Percentiles rank a stretch among this genome's conserved stretches.
These are phyloP conservation scores for Euphorbia celastroides DNA, from an alignment of 441 rosid genomes.

Conservation along the genomic window DNA sequence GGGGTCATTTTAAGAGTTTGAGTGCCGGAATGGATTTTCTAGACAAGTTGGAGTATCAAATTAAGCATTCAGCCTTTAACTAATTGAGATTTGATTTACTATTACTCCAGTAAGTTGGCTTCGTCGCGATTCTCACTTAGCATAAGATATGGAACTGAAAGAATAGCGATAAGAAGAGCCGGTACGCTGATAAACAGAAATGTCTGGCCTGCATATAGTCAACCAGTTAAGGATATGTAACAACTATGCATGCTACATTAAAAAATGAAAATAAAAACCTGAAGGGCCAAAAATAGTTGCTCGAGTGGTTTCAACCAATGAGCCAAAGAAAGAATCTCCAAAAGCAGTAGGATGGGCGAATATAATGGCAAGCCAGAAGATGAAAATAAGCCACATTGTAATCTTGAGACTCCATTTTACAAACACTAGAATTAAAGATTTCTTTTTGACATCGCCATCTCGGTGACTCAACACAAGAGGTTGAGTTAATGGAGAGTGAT, in stretches of 20 bases:
- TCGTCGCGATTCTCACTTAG: conserved; percentile 41
- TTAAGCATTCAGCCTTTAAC: too few species aligned
- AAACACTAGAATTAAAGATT: conserved; percentile 18
- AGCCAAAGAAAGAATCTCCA: conserved; percentile 29
- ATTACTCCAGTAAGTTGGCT: conserved; percentile 31
- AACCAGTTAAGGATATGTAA: neutral
- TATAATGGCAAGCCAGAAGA: conserved; percentile 54
- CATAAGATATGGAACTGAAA: conserved; percentile 47
- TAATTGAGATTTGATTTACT: conserved; percentile 21
- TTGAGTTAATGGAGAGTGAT: conserved; percentile 24
- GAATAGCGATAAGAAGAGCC: conserved; percentile 44
- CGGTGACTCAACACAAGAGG: conserved; percentile 32
- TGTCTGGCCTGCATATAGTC: conserved; percentile 48
- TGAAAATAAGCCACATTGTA: conserved; percentile 49
- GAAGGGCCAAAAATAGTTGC: conserved; percentile 45
- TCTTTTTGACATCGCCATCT: conserved; percentile 12
- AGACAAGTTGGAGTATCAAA: too few species aligned
- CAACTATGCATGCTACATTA: too few species aligned
- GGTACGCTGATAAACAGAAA: conserved; percentile 67
- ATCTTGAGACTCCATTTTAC: conserved; percentile 49
- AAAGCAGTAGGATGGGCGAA: conserved; percentile 47
- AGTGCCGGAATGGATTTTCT: too few species aligned
- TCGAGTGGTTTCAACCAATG: conserved; percentile 28
- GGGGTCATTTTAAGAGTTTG: too few species aligned
- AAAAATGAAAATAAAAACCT: conserved; percentile 33